phyloP scores from a whole-genome alignment of 768 basidiomycete species.

The Collybia mongolica region DNA sequence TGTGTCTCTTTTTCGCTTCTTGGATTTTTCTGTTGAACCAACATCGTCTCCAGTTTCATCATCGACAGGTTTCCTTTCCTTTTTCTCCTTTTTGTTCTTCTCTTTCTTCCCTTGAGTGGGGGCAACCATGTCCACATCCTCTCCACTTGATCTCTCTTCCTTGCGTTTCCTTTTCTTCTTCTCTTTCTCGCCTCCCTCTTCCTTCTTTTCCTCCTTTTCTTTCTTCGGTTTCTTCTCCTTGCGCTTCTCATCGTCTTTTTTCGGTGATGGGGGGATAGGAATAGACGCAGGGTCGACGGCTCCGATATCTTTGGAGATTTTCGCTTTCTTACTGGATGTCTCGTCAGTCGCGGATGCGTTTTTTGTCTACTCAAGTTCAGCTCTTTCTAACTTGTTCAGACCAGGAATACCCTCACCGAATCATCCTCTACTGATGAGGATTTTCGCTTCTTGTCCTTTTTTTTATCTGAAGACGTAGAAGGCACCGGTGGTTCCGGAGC shows the following conservation, averaged over 20 bases:
- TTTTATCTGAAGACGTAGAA: slow-evolving; percentile 24
- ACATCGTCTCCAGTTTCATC: slow-evolving; percentile 11
- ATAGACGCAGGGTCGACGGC: slow-evolving; percentile 9
- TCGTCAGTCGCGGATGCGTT: background rate
- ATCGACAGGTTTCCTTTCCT: slow-evolving; percentile 11
- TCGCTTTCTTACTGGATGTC: slow-evolving; percentile 28
- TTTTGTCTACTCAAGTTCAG: too few species aligned
- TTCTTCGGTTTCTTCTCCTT: background rate
- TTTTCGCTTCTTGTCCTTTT: slow-evolving; percentile 38
- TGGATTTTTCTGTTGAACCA: slow-evolving; percentile 7
- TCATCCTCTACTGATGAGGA: slow-evolving; percentile 23
- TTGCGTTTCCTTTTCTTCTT: slow-evolving; percentile 27
- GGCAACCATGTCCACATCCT: slow-evolving; percentile 9
- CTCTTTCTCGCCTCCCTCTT: slow-evolving; percentile 16
- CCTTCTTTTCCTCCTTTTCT: slow-evolving; percentile 29
- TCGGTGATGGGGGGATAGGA: slow-evolving; percentile 9
- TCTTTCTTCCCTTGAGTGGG: slow-evolving; percentile 10
- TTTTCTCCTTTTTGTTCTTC: slow-evolving; percentile 24
- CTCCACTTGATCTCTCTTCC: slow-evolving; percentile 14
- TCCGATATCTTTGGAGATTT: slow-evolving; percentile 15
- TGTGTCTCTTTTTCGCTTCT: slow-evolving; percentile 18
- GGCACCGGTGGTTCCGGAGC: slow-evolving; percentile 10
- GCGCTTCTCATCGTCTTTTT: slow-evolving; percentile 16
- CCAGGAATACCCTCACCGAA: slow-evolving; percentile 13
- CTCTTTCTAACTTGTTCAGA: background rate